Evolutionary conservation across 2,329 filamentous ascomycete genomes (phyloP).

Genomic region (Paramyrothecium sp.): DNA sequence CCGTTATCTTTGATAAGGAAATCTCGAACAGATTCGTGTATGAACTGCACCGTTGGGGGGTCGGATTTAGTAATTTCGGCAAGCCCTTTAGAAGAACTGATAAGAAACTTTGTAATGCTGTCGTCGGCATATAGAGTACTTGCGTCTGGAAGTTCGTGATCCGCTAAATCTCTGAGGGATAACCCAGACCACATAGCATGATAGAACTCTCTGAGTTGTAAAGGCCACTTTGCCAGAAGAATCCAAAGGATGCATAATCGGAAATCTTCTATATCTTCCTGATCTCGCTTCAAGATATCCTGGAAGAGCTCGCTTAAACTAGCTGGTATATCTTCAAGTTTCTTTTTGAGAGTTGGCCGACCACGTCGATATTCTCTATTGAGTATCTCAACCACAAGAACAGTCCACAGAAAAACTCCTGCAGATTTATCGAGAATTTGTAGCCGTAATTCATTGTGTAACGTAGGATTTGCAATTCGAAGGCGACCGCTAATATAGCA

Average conservation of each 20-base stretch:
- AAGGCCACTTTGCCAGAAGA: constrained; percentile 43
- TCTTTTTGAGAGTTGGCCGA: constrained; percentile 17
- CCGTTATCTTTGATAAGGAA: constrained; percentile 39
- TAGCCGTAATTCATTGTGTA: neutral
- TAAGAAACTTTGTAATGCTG: constrained; percentile 24
- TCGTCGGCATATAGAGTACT: fast-evolving
- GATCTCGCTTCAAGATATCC: constrained; percentile 46
- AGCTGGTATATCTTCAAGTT: constrained; percentile 30
- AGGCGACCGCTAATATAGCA: constrained; percentile 27
- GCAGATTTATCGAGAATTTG: constrained; percentile 32
- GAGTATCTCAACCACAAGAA: constrained; percentile 37
- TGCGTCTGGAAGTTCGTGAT: constrained; percentile 17
- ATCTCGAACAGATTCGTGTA: constrained; percentile 50
- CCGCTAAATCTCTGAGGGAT: constrained; percentile 11
- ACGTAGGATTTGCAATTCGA: constrained; percentile 7
- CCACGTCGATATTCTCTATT: constrained; percentile 30
- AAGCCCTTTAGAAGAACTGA: constrained; percentile 48
- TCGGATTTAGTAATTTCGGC: constrained; percentile 36
- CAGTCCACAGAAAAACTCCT: constrained; percentile 43
- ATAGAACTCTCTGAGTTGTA: constrained; percentile 43
- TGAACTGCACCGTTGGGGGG: constrained; percentile 44
- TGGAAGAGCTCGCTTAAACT: constrained; percentile 46
- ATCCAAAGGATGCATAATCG: constrained; percentile 50
- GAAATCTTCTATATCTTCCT: constrained; percentile 35
- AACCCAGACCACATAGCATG: constrained; percentile 33